Evolutionary conservation across 192 early-diverging fungal species (phyloP), one percentile per base, ranked within the genome.

Genomic region (Rhizophagus prolifer): DNA sequence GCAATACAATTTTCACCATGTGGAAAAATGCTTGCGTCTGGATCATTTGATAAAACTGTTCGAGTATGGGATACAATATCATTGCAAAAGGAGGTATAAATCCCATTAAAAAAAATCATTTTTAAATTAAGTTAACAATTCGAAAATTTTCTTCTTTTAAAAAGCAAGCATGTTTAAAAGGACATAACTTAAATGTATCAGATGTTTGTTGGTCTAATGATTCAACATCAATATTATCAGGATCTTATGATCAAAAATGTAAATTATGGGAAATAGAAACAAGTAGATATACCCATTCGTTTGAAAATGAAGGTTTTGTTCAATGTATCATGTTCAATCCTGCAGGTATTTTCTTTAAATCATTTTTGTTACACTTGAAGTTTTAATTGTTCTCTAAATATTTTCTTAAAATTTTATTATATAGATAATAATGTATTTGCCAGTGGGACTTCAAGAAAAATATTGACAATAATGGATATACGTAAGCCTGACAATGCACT

Each of bases 31-130:
- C 83, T 98, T 7, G 95, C 92, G 5, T 94, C 96, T 8, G 97
- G 95, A 7, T 96, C 95, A 12, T 97, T 98, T 86, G 97, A 98
- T 85, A 94, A 94, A 82, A 93, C 95, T 9, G 90, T 98, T 44
- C 86, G 95, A 66, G 87, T 98, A 44, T 98, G 95, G 95, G 95
- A 97, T 79, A 83, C 88, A 2, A 78, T 83, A 21, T 80, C 86
- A 8, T 83, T 82, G 2, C 87, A 89, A 65, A 94, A 93, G 78
- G 92, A 93, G 85, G 89, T 92, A 74, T 60, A 58, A 41, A n/a
- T 21, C 60, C 4, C 16, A 54, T 54, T 12, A 12, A 44, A 44
- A 44, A 44, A 44, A 12, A 28, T 26, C 5, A 31, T 62, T 14
- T 70, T 19, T 47, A 2, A 76, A 76, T 25, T 1, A 75, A 23